Evolutionary conservation across 1,139 yeast species (phyloP), one percentile per base, ranked within the genome.

Genomic region (Candida mesenterica): DNA sequence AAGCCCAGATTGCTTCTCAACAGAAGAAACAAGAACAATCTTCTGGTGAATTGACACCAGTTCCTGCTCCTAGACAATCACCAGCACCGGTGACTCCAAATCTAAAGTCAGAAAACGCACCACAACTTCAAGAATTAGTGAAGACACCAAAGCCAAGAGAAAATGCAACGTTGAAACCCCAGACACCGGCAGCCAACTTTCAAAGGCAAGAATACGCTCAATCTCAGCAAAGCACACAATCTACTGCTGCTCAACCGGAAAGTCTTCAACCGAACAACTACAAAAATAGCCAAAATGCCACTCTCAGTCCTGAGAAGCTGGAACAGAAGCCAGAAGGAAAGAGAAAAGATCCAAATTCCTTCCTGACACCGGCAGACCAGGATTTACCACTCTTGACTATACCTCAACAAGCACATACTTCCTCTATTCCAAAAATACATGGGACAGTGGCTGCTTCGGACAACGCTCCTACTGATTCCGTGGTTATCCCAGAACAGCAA

Each of bases 331-430:
- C 22, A 19, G 9, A 9, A 19, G 22, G 9, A 19, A 19, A 9
- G 22, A 19, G 5, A 4, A 13, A 12, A 4, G 12, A 10, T 5
- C 12, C 26, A 7, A 7, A 6, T 5, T 24, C 26, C 6, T 7
- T 14, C 14, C 12, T 19, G 17, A 15, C 5, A 4, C 31, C 34
- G n/a, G 26, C 27, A 4, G 44, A 38, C 24, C 48, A 46, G 39
- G 42, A 45, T 22, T 40, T 52, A n/a, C 63, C 65, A 5, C 37
- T 52, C 5, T 50, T 67, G 33, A 38, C 81, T 10, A 71, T 76
- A 50, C 89, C 89, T 7, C 82, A 79, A 47, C 86, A 80, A 44
- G 88, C 87, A 0, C 86, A 82, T 50, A 79, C 85, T 2, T 69
- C 83, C 0, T 59, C 58, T 16, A 60, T 48, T 41, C 17, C 57